Base-by-base conservation (phyloP, 2,329 filamentous ascomycete genomes). In the Ascomycota sp. region DNA sequence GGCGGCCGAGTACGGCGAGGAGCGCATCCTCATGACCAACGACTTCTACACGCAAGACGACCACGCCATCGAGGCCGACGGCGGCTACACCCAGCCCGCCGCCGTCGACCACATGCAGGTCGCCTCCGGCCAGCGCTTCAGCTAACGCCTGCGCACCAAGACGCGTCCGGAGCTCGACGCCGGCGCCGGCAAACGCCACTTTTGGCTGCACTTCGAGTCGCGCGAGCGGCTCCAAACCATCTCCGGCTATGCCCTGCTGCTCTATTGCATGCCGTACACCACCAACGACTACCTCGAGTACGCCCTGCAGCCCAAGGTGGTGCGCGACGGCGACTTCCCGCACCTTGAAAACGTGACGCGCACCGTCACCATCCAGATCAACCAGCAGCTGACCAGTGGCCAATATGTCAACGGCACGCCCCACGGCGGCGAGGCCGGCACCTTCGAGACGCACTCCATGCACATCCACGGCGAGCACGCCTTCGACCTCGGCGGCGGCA, bases 1-100 rank as follows among this genome's bases (percentile, higher is more conserved):
- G 0, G 69, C 69, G 0, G 74, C 71, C 36, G 25, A 57, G 1
- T 77, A 75, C 37, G 67, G 75, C 32, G 68, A 65, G 2, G 72
- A 78, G 17, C 53, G 61, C 0, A 56, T 66, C 2, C 34, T 76
- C 3, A 43, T 59, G 10, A 44, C 75, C 2, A 53, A 57, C 5
- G 73, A 77, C 37, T 62, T 64, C 38, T 77, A 66, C 44, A 53
- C 52, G 20, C 57, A 61, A 29, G 55, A 57, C 2, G 69, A 76
- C 34, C 33, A 51, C 0, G 42, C 44, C 0, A 62, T 78, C 19
- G 61, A 63, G 33, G 70, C 65, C 0, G 73, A 77, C 35, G 61
- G 59, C 10, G 48, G 52, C 11, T 69, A 68, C 43, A 68, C 63
- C 4, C 52, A 59, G 39, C 59, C 61, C 0, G 48, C 55, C 12